These are phyloP conservation scores for Cercis canadensis DNA, from an alignment of 306 rosid species.

Conservation along the genomic window DNA sequence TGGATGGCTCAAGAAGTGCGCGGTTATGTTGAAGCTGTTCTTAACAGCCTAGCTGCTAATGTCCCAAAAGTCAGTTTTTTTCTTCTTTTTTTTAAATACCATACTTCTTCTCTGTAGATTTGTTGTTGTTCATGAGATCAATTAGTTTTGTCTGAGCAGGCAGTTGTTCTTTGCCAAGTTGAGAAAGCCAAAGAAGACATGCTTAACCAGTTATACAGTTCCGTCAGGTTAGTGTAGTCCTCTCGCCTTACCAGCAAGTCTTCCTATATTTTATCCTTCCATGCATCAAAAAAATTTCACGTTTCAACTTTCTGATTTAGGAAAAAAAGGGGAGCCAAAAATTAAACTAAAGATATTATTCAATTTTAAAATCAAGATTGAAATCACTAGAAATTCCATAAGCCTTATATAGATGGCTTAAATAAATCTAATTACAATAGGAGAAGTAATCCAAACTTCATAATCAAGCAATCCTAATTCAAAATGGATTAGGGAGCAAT, in stretches of 20 bases:
- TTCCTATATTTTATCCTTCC: constrained; percentile 22
- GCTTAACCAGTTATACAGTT: constrained; percentile 67
- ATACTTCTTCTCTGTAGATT: constrained; percentile 26
- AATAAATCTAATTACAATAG: no score
- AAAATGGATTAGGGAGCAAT: no score
- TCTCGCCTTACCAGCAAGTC: constrained; percentile 7
- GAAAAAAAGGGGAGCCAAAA: no score
- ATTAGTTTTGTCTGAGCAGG: constrained; percentile 51
- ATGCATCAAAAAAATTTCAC: not conserved
- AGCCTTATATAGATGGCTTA: no score
- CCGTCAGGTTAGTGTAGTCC: constrained; percentile 51
- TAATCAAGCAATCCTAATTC: no score
- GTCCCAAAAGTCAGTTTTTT: constrained; percentile 60
- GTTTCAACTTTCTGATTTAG: no score
- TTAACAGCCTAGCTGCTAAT: constrained; percentile 66
- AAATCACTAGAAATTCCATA: no score
- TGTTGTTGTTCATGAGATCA: constrained; percentile 33
- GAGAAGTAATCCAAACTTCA: no score
- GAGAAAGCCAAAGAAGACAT: constrained; percentile 72
- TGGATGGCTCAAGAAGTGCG: constrained; percentile 80
- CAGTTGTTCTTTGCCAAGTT: constrained; percentile 69
- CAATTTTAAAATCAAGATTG: no score
- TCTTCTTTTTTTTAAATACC: not conserved
- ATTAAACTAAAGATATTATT: no score
- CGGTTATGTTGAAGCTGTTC: constrained; percentile 72